phyloP scores from a whole-genome alignment of 495 filamentous ascomycete species.

The Talaromyces adpressus region DNA sequence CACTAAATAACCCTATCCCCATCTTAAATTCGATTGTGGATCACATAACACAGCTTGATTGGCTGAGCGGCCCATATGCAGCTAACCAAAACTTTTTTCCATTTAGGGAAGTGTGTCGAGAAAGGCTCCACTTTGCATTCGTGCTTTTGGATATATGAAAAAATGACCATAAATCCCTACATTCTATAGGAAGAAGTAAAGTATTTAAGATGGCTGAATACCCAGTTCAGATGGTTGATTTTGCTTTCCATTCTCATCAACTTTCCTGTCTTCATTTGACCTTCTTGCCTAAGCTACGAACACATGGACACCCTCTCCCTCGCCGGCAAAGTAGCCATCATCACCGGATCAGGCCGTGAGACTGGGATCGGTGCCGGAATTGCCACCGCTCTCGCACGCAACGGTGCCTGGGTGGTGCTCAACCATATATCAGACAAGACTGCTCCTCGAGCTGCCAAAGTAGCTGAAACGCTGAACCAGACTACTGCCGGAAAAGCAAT shows the following conservation, averaged over 20 bases:
- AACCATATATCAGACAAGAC: conserved; percentile 28
- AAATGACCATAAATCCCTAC: too few relatives aligned
- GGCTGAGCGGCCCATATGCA: too few relatives aligned
- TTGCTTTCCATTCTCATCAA: neutral
- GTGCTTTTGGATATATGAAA: too few relatives aligned
- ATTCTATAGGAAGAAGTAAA: neutral
- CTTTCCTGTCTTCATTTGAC: neutral
- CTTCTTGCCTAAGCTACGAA: conserved; percentile 8
- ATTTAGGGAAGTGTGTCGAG: too few relatives aligned
- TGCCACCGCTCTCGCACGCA: conserved; percentile 28
- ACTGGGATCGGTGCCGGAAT: conserved; percentile 42
- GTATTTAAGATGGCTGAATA: neutral
- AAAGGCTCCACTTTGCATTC: too few relatives aligned
- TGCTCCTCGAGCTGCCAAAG: conserved; percentile 21
- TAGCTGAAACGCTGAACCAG: conserved; percentile 14
- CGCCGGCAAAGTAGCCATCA: conserved; percentile 39
- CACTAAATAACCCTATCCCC: too few relatives aligned
- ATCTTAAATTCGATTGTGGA: too few relatives aligned
- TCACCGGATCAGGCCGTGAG: conserved; percentile 39
- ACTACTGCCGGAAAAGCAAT: conserved; percentile 17
- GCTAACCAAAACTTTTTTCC: too few relatives aligned
- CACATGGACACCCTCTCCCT: conserved; percentile 26
- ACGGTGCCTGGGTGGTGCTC: conserved; percentile 28
- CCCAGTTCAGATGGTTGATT: neutral
- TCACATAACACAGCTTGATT: too few relatives aligned